Base-by-base conservation (phyloP, 208 protist species). In the Leishmania major region DNA sequence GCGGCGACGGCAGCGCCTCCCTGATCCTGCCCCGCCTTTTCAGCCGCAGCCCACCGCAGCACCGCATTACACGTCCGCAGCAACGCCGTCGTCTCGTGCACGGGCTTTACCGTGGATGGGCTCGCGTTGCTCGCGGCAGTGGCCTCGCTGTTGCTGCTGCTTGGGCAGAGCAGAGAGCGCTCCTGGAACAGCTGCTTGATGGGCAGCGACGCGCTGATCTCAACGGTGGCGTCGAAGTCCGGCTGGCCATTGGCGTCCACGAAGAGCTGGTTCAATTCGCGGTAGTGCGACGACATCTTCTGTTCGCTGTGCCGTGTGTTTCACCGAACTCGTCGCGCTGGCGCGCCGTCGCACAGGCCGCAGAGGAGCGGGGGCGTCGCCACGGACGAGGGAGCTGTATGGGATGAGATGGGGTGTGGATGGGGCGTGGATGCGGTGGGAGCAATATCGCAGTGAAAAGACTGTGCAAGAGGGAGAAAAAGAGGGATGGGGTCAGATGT, bases 241-340 rank as follows among this genome's bases (percentile, higher is more conserved):
- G 87, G 71, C 37, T 85, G 81, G 17, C 73, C 83, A 51, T 92
- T 85, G 47, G 85, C 86, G 25, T 88, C 77, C 74, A 84, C 87
- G 74, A 94, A 86, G 37, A 90, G 69, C 59, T 86, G 77, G 51
- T 83, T 75, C 53, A 95, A 74, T 76, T 93, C 92, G 35, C 89
- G 86, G 74, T 90, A 91, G 78, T 90, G 90, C 45, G 89, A 79
- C 35, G 91, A 92, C 93, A 94, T 94, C 57, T 31, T 25, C 64
- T 37, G 19, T 66, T 49, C 40, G 22, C 28, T 77, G 49, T 62
- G 28, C 31, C n/a, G 17, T 51, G 25, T 37, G 45, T 25, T 3
- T 73, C 51, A 55, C 51, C 31, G 31, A 53, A 19, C 40, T 75
- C 22, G 37, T 35, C 43, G n/a, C 70, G 47, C 43, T 11, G 7